These are phyloP conservation scores for Alnus rubra DNA, from an alignment of 306 rosid genomes.

Conservation along the genomic window DNA sequence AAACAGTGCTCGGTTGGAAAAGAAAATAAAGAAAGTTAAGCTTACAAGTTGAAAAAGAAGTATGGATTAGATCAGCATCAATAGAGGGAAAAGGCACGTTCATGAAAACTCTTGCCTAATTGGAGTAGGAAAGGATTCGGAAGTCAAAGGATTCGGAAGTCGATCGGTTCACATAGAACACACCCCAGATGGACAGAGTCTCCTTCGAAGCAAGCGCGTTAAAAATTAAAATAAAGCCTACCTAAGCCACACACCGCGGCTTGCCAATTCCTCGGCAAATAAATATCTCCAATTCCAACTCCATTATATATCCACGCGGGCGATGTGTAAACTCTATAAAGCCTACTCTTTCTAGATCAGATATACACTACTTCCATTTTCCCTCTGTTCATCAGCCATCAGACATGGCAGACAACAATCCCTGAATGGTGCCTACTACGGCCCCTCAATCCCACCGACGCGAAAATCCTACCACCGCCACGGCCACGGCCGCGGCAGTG, in stretches of 20 bases:
- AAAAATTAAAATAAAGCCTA: neutral
- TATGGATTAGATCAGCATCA: too few species aligned
- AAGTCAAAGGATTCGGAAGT: neutral
- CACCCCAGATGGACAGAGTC: neutral
- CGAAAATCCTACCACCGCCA: conserved; percentile 15
- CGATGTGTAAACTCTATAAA: too few species aligned
- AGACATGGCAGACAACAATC: conserved; percentile 36
- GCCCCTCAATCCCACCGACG: conserved; percentile 25
- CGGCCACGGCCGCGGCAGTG: neutral
- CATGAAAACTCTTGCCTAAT: too few species aligned
- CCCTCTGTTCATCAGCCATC: neutral
- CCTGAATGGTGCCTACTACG: conserved; percentile 49
- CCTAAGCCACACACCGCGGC: neutral
- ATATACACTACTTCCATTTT: neutral
- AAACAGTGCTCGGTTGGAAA: too few species aligned
- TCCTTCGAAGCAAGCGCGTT: neutral
- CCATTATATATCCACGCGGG: too few species aligned
- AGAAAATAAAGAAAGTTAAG: too few species aligned
- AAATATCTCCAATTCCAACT: too few species aligned
- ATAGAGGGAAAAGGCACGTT: too few species aligned
- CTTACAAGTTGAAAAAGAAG: too few species aligned
- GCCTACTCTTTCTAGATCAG: neutral
- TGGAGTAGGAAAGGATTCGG: neutral
- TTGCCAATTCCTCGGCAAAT: too few species aligned
- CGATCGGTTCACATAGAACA: neutral